Evolutionary conservation across 23 red algal species (phyloP).

Genomic region (Agarophyton chilense): DNA sequence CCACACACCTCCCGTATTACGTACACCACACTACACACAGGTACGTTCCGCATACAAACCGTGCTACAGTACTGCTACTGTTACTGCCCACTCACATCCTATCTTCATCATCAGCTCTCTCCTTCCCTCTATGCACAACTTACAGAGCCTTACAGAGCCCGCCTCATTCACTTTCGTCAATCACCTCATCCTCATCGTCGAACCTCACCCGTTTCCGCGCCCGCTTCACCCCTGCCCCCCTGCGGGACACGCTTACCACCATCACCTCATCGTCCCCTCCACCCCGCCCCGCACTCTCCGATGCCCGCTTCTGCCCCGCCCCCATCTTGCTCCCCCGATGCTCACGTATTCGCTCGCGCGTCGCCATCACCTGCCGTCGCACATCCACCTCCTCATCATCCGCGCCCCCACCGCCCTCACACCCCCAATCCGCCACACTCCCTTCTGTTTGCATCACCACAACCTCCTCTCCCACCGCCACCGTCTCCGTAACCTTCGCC

Average conservation of each 20-base stretch:
- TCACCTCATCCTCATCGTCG: not conserved
- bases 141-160: too few species aligned
- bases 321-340: too few species aligned
- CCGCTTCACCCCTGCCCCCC: not conserved
- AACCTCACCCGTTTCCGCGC: conserved; percentile 11
- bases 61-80: too few species aligned
- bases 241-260: not conserved
- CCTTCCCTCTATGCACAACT: too few species aligned
- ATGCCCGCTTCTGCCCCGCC: not conserved
- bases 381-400: not conserved
- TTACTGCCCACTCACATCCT: too few species aligned
- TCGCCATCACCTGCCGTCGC: not conserved
- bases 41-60: too few species aligned
- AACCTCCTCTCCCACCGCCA: not conserved
- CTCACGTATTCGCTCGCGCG: not conserved
- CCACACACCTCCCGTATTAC: too few species aligned
- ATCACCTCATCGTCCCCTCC: too few species aligned
- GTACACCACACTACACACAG: too few species aligned
- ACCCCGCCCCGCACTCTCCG: too few species aligned
- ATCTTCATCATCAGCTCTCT: too few species aligned
- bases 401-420: not conserved
- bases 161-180: not conserved
- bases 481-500: conserved; percentile 2
- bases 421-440: not conserved
- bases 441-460: not conserved